Base-by-base conservation (phyloP, 83 land plant species). In the Diphasiastrum complanatum region DNA sequence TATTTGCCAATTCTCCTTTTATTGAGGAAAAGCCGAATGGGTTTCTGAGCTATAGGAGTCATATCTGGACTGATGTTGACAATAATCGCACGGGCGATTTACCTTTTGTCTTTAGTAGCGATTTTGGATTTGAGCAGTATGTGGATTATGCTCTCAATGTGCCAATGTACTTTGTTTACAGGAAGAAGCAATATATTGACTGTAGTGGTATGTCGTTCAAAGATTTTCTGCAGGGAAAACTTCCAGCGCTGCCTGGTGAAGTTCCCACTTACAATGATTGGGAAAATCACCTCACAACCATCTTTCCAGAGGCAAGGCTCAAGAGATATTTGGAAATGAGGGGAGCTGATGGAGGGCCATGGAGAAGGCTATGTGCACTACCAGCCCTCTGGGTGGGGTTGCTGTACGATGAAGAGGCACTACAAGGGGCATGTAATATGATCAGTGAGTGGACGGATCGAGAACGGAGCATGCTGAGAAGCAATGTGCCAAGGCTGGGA, bases 291-390 rank as follows among this genome's bases (percentile, higher is more conserved):
- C 70, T 93, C 33, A 89, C 97, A 54, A 93, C 99, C 54, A 89
- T 93, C 57, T 93, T 86, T 62, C 99, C 99, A 22, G 99, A 92
- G 96, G 97, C 86, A 22, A 81, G 99, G 67, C 75, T 95, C 46
- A 95, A 95, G 63, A 78, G 95, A 63, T 95, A 90, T 64, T 64
- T 95, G 76, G 99, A 95, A 60, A 95, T 95, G 99, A 78, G 99
- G 62, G 99, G 99, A 50, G 97, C 97, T 60, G 99, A 95, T 82
- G 96, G 99, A 47, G 99, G 99, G 33, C 99, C 99, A 50, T 95
- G 97, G 97, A 84, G 88, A 65, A 84, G 91, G 68, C 72, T 95
- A 66, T 95, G 99, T 77, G 99, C 99, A 27, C 55, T 95, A 66
- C 99, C 99, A 34, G 99, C 99, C 33, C 84, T 95, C 73, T 95